Evolutionary conservation across 495 filamentous ascomycete species (phyloP).

Genomic region (Daldinia grandis): DNA sequence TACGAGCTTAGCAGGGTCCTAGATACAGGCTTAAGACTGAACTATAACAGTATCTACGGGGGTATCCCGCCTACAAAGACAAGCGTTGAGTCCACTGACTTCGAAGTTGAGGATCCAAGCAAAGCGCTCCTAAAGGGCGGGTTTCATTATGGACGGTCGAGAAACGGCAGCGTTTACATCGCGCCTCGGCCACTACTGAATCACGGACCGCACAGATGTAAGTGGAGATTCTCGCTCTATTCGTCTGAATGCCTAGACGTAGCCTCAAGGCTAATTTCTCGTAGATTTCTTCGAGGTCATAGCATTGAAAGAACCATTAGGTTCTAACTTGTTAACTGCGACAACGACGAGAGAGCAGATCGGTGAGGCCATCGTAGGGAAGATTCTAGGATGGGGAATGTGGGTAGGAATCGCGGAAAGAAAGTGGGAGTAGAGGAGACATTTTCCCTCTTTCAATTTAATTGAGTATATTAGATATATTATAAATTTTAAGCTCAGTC

Average conservation of each 20-base stretch:
- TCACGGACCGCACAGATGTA: constrained; percentile 58
- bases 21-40: neutral
- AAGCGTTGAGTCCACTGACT: constrained; percentile 50
- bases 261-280: neutral
- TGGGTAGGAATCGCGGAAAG: constrained; percentile 62
- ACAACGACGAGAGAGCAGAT: constrained; percentile 55
- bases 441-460: neutral
- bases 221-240: neutral
- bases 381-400: constrained; percentile 61
- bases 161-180: constrained; percentile 50
- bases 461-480: neutral
- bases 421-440: constrained; percentile 41
- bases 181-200: constrained; percentile 54
- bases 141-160: constrained; percentile 58
- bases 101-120: constrained; percentile 44
- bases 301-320: constrained; percentile 53
- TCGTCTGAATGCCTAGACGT: neutral
- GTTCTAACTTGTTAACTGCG: constrained; percentile 44
- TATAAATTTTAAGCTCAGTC: neutral
- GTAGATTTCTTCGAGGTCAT: constrained; percentile 59
- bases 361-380: constrained; percentile 51
- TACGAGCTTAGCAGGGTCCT: neutral
- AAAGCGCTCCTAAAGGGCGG: constrained; percentile 51
- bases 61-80: constrained; percentile 52
- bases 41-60: constrained; percentile 50